Evolutionary conservation across 1,139 yeast genomes (phyloP), one percentile per base, ranked within the genome.

Genomic region (Fermentozyma sake): DNA sequence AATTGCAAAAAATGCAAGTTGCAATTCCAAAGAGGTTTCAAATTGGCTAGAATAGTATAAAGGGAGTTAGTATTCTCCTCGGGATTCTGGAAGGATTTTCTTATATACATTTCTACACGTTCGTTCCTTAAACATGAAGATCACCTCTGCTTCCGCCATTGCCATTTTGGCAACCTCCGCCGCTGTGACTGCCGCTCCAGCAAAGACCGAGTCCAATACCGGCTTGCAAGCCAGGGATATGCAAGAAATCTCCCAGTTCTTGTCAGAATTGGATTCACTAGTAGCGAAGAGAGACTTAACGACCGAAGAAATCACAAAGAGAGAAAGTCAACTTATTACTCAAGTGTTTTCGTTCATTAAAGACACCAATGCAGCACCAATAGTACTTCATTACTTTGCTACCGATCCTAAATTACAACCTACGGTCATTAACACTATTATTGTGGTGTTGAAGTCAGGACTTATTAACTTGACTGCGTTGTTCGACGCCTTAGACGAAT

Each of bases 301-400:
- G 19, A 48, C 50, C 22, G 52, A 42, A 15, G 40, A 39, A 9
- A 20, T 46, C n/a, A 24, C 39, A 20, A 42, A 46, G 32, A 38
- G 46, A 34, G 45, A 62, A 33, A 55, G 57, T 37, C 46, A 51
- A 33, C 55, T 66, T 37, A 71, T 65, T 24, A 66, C 72, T 30
- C 54, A 58, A 32, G 65, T 65, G 9, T 63, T 66, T 39, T 38
- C 58, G 10, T 61, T 66, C 24, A 49, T 66, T 27, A 54, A 63
- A 34, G 55, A 61, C 35, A 54, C 71, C 24, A 48, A 60, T 24
- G 49, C 62, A 34, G 64, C 69, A 9, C 68, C 69, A 25, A 44
- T 42, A 19, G 52, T 65, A 28, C 44, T 66, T 30, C 49, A 61
- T 29, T 61, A 52, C 37, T 50, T 64, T 27, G 66, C 63, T 18